Conservation (phyloP, 2,329 filamentous ascomycete species). For the Colletotrichum sp. region DNA sequence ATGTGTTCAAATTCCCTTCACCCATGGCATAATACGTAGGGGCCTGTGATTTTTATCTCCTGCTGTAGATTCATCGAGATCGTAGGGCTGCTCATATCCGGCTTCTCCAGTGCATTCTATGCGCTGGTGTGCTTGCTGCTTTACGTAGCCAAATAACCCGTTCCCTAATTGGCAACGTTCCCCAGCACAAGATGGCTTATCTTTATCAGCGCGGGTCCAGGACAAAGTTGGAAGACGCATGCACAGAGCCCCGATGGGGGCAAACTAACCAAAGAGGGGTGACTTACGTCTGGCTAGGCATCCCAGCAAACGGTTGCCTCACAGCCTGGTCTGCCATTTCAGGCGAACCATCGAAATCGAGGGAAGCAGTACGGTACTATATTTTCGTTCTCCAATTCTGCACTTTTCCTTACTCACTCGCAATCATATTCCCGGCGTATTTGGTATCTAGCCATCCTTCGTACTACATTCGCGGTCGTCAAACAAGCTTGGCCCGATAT, state of each 20-base stretch:
- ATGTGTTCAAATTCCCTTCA: background rate
- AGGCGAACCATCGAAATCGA: background rate
- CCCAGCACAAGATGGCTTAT: background rate
- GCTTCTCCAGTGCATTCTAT: background rate
- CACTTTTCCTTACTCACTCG: background rate
- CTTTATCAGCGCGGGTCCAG: background rate
- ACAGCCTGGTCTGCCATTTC: background rate
- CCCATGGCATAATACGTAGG: background rate
- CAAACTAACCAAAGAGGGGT: background rate
- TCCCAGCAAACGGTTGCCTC: background rate
- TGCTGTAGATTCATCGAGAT: background rate
- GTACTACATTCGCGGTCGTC: background rate
- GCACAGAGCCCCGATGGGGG: background rate
- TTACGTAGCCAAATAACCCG: background rate
- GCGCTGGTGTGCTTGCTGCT: background rate
- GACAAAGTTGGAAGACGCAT: background rate
- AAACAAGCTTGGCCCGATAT: background rate
- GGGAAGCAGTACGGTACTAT: background rate
- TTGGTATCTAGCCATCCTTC: background rate
- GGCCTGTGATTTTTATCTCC: fast-evolving
- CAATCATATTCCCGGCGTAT: background rate
- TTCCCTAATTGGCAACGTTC: background rate
- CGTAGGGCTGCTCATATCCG: background rate
- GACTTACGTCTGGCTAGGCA: background rate
- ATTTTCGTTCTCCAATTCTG: background rate